Conservation (phyloP, 805 yeast species). For the Sugiyamaella chiloensis region DNA sequence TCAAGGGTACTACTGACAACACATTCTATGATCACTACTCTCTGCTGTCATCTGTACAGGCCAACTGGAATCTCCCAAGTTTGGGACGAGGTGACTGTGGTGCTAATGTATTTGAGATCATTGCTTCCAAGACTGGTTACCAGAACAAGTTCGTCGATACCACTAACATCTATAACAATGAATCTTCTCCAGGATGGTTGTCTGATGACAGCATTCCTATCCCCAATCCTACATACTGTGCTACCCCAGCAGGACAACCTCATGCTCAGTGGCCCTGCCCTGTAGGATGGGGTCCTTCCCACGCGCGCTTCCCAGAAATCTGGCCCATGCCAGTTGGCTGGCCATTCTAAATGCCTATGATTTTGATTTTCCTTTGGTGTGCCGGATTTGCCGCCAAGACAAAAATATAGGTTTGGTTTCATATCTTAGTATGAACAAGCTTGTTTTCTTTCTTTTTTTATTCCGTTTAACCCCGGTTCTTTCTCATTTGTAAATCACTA, state of each 20-base stretch:
- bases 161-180: slow-evolving; percentile 4
- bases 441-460: too few species aligned
- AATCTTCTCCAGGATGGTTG: slow-evolving; percentile 6
- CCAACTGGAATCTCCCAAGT: slow-evolving; percentile 48
- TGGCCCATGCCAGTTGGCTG: slow-evolving; percentile 8
- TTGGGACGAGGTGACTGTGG: slow-evolving; percentile 51
- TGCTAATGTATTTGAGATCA: slow-evolving; percentile 46
- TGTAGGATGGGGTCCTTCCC: slow-evolving; percentile 1
- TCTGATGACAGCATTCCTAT: slow-evolving; percentile 8
- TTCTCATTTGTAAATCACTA: too few species aligned
- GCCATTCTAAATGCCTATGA: background rate
- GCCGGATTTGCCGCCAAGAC: too few species aligned
- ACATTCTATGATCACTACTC: slow-evolving; percentile 55
- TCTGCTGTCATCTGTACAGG: slow-evolving; percentile 47
- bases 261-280: slow-evolving; percentile 9
- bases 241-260: slow-evolving; percentile 10
- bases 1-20: slow-evolving; percentile 43
- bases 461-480: too few species aligned
- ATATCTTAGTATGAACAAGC: too few species aligned
- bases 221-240: slow-evolving; percentile 7
- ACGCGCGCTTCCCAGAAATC: slow-evolving; percentile 1
- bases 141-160: slow-evolving; percentile 12
- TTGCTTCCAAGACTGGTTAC: slow-evolving; percentile 37
- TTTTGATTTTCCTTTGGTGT: too few species aligned
- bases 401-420: too few species aligned